Base-by-base conservation (phyloP, 2,329 filamentous ascomycete genomes). In the Hymenoscyphus repandus region DNA sequence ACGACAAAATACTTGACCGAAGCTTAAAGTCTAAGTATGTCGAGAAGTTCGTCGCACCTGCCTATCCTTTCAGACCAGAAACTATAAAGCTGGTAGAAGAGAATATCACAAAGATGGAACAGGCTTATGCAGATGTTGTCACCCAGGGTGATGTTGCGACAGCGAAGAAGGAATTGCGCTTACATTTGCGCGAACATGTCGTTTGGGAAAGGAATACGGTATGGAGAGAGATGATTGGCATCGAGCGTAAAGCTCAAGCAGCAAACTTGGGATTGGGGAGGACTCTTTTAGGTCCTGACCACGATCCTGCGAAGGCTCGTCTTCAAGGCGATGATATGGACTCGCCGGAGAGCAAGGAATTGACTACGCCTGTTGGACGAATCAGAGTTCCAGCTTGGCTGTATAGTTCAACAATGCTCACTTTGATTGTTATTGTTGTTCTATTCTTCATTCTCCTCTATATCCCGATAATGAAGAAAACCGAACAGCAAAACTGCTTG, bases 151-250 rank as follows among this genome's bases (percentile, higher is more conserved):
- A 99, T 63, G 70, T 86, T 2, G 75, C 79, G 5, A 72, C 86
- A 11, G 91, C 93, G 4, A 88, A 84, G 63, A 85, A 88, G 59
- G 93, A 97, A 65, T 75, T 99, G 51, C 82, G 93, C 48, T 81
- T 96, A 30, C 91, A 99, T 65, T 78, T 99, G 22, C 79, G 93
- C 51, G 95, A 99, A 70, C 93, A 99, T 68, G 91, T 99, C 17
- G 92, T 97, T 0, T 99, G 93, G 95, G 95, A 99, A 69, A 82
- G 93, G 51, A 99, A 99, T 66, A 99, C 93, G 0, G 93, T 99
- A 15, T 99, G 93, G 93, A 79, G 95, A 71, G 93, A 99, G 63
- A 93, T 99, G 82, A 99, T 99, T 66, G 93, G 92, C 47, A 92
- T 99, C 60, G 95, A 99, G 72, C 80, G 93, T 18, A 91, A 95